Evolutionary conservation across 768 basidiomycete genomes (phyloP).

Genomic region (Agrocybe chaxingu): DNA sequence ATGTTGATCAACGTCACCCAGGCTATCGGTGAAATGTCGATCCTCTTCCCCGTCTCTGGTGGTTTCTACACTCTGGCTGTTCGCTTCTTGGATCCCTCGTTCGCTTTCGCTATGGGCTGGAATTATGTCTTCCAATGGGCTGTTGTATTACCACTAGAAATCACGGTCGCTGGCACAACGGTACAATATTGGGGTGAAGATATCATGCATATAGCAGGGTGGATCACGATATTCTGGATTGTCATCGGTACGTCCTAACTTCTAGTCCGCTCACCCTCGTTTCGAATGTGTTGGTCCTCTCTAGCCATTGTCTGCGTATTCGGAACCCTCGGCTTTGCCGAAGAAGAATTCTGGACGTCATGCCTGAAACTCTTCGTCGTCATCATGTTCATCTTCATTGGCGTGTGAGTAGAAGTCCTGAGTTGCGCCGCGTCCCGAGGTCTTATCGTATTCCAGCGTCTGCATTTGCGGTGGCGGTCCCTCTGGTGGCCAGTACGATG

Average conservation of each 20-base stretch:
- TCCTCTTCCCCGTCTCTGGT: slow-evolving; percentile 45
- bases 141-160: slow-evolving; percentile 40
- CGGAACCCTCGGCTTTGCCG: slow-evolving; percentile 44
- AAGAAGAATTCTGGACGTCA: slow-evolving; percentile 51
- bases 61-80: slow-evolving; percentile 45
- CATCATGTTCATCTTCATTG: slow-evolving; percentile 44
- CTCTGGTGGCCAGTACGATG: slow-evolving; percentile 26
- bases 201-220: slow-evolving; percentile 35
- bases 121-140: slow-evolving; percentile 49
- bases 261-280: neutral
- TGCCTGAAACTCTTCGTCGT: slow-evolving; percentile 44
- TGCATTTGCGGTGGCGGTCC: slow-evolving; percentile 43
- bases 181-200: slow-evolving; percentile 41
- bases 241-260: slow-evolving; percentile 29
- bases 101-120: slow-evolving; percentile 50
- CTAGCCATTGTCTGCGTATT: slow-evolving; percentile 37
- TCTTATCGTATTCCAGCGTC: slow-evolving; percentile 20
- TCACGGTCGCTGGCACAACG: slow-evolving; percentile 42
- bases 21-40: slow-evolving; percentile 50
- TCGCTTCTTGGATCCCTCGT: slow-evolving; percentile 45
- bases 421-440: neutral
- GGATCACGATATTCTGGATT: slow-evolving; percentile 44
- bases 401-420: slow-evolving; percentile 27
- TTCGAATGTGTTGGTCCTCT: neutral
- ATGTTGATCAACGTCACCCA: slow-evolving; percentile 50